A percentile compares a stretch with the other conserved stretches of the same genome.
phyloP scores from a whole-genome alignment of 768 basidiomycete species.

The Boletus coccyginus region DNA sequence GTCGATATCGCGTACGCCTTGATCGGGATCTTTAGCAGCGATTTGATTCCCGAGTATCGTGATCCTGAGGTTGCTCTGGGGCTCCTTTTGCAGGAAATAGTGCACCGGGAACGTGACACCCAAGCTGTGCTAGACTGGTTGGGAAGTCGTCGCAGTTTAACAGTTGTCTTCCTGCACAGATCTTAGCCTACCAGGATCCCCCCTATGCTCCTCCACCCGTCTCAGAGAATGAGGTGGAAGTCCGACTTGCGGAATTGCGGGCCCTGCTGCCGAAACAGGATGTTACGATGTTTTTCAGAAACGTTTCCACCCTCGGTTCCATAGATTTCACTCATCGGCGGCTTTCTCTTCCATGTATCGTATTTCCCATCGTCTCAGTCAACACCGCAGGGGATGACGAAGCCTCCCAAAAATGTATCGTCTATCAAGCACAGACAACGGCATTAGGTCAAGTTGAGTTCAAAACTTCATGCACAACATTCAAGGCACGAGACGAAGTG shows the following conservation, averaged over 20 bases:
- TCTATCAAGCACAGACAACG: background rate
- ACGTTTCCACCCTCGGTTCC: background rate
- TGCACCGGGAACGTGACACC: conserved; percentile 1
- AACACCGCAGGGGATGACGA: background rate
- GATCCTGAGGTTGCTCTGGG: background rate
- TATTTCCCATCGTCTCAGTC: background rate
- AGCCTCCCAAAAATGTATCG: background rate
- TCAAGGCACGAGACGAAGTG: background rate
- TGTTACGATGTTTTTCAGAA: background rate
- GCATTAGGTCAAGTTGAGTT: background rate
- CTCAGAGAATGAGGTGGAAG: background rate
- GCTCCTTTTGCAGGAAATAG: conserved; percentile 7
- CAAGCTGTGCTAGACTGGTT: conserved; percentile 10
- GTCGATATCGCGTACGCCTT: background rate
- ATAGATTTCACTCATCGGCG: background rate
- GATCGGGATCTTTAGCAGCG: conserved; percentile 1
- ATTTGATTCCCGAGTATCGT: background rate
- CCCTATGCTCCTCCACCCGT: background rate
- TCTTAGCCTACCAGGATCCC: background rate
- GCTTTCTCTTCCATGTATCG: background rate
- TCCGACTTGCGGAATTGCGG: background rate
- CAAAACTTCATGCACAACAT: background rate
- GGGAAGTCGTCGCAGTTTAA: conserved; percentile 10
- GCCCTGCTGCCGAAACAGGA: background rate
- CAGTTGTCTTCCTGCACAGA: conserved; percentile 10